Percentiles rank a stretch among this genome's conserved stretches.
These are phyloP conservation scores for Pyrus communis DNA, from an alignment of 306 rosid genomes.

Conservation along the genomic window DNA sequence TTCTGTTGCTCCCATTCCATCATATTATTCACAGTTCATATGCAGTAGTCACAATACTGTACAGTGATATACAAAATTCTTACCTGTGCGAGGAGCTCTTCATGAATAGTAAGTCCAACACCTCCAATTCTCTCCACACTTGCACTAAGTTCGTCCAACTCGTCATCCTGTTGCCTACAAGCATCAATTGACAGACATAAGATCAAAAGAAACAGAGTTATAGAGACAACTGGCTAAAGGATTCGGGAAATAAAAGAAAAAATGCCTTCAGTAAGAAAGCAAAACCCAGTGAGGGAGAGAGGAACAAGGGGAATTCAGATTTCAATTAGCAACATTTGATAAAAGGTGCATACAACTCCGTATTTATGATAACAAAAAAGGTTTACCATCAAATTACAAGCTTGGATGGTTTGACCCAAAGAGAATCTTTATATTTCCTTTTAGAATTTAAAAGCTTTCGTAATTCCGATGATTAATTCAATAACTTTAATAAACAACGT, in stretches of 20 bases:
- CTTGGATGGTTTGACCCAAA: neutral
- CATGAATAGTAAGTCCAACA: conserved; percentile 95
- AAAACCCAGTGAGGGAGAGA: neutral
- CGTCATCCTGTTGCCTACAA: conserved; percentile 85
- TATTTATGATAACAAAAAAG: neutral
- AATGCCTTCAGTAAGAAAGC: neutral
- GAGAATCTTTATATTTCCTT: neutral
- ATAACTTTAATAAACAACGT: neutral
- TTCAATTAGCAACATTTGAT: neutral
- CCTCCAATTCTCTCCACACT: conserved; percentile 94
- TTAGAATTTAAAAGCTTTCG: neutral
- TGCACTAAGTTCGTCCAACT: conserved; percentile 86
- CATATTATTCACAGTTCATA: neutral
- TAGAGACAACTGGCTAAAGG: neutral
- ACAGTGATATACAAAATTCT: conserved; percentile 11
- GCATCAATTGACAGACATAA: conserved; percentile 15
- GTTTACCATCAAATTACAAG: neutral
- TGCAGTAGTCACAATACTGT: neutral
- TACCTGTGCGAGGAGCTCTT: conserved; percentile 90
- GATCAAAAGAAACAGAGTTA: conserved; percentile 14
- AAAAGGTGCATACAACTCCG: neutral
- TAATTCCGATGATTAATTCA: neutral
- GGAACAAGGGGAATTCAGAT: neutral
- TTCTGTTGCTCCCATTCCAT: neutral
- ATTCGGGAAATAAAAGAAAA: neutral